Evolutionary conservation across 192 early-diverging fungal species (phyloP).

Genomic region (Geranomyces michiganensis): DNA sequence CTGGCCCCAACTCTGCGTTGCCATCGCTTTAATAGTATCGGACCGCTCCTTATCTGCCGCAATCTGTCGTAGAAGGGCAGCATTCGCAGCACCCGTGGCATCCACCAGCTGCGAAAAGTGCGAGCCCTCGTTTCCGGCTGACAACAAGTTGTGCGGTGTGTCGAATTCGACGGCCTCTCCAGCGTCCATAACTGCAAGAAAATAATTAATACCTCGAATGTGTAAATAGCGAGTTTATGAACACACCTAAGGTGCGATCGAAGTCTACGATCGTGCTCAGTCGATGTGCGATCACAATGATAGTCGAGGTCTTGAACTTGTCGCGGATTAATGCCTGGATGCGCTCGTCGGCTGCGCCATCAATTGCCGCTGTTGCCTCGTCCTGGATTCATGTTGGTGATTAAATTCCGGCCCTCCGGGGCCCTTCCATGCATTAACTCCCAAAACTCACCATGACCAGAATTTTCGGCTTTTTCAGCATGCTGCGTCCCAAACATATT

Average conservation of each 20-base stretch:
- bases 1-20: too few relatives aligned
- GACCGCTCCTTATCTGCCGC: background rate
- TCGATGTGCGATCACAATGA: constrained; percentile 80
- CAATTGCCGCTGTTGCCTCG: constrained; percentile 55
- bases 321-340: constrained; percentile 61
- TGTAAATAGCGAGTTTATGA: too few relatives aligned
- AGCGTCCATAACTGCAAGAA: constrained; percentile 48
- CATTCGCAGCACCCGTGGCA: constrained; percentile 41
- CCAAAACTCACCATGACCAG: constrained; percentile 42
- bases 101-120: constrained; percentile 34
- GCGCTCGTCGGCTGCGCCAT: constrained; percentile 70
- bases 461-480: constrained; percentile 53
- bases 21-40: too few relatives aligned
- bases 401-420: too few relatives aligned
- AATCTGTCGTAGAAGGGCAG: background rate
- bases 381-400: constrained; percentile 25
- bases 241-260: constrained; percentile 54
- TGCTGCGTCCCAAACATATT: constrained; percentile 61
- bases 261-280: constrained; percentile 46
- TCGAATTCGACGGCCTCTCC: constrained; percentile 43
- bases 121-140: constrained; percentile 29
- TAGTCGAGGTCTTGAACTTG: constrained; percentile 53
- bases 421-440: too few relatives aligned
- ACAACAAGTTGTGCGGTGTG: constrained; percentile 55
- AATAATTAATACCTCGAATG: constrained; percentile 50